Conservation (phyloP, 257 asterid species). For the Solanum arcanum region DNA sequence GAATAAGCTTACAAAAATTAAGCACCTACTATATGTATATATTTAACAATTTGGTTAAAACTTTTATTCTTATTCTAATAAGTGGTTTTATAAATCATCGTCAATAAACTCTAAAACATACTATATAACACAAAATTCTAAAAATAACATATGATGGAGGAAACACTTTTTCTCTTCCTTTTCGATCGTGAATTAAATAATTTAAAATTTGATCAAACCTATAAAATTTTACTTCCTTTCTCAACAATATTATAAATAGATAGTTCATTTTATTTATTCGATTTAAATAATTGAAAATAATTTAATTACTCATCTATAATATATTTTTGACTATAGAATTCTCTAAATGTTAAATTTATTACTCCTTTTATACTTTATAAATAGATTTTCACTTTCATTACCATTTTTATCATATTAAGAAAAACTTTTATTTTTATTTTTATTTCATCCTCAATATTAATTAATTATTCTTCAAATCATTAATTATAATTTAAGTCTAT, state of each 20-base stretch:
- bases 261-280: neutral
- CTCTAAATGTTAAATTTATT: neutral
- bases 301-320: neutral
- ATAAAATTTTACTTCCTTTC: neutral
- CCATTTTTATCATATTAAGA: too few species aligned
- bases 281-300: neutral
- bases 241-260: neutral
- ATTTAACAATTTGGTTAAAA: neutral
- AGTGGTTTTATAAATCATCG: too few species aligned
- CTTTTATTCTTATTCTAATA: neutral
- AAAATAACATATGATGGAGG: neutral
- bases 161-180: too few species aligned
- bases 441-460: too few species aligned
- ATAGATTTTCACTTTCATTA: neutral
- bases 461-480: too few species aligned
- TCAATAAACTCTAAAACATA: too few species aligned
- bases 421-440: too few species aligned
- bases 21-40: too few species aligned
- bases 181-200: too few species aligned
- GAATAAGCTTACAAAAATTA: rapidly evolving
- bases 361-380: neutral
- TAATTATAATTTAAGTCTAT: too few species aligned
- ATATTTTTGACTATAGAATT: neutral
- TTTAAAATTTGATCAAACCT: neutral
- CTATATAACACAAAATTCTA: neutral